Evolutionary conservation across 331 rosid species (phyloP).

Genomic region (Malus hybrid): DNA sequence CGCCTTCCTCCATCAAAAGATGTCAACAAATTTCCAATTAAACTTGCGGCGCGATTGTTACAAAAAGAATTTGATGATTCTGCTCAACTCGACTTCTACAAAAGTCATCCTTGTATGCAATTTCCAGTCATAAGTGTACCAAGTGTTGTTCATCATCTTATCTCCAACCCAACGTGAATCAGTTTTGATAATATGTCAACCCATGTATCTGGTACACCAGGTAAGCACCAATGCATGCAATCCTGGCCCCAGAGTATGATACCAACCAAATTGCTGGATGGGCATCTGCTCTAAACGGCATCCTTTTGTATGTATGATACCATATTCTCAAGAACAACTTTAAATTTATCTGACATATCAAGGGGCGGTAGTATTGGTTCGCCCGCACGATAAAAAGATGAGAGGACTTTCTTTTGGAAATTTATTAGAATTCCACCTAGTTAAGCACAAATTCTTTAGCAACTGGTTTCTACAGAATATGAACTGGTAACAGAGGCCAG

Average conservation of each 20-base stretch:
- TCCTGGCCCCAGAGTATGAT: conserved; percentile 89
- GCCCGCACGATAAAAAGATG: conserved; percentile 54
- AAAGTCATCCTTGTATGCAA: not conserved
- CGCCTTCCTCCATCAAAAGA: not conserved
- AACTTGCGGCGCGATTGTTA: not conserved
- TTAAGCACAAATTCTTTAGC: conserved; percentile 13
- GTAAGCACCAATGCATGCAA: conserved; percentile 97
- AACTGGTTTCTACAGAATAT: not conserved
- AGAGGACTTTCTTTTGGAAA: conserved; percentile 83
- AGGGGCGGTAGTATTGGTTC: conserved; percentile 63
- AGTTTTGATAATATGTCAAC: conserved; percentile 61
- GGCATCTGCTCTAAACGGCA: conserved; percentile 66
- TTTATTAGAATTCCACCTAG: conserved; percentile 84
- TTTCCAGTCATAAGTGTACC: not conserved
- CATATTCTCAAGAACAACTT: conserved; percentile 57
- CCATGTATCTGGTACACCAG: conserved; percentile 91
- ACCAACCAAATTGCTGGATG: conserved; percentile 93
- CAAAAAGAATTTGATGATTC: not conserved
- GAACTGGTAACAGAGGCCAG: not conserved
- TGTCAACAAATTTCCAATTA: not conserved
- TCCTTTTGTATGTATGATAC: conserved; percentile 42
- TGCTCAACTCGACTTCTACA: not conserved
- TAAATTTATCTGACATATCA: conserved; percentile 59
- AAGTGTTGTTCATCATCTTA: not conserved
- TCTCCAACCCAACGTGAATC: conserved; percentile 26